phyloP scores from a whole-genome alignment of 2,329 filamentous ascomycete genomes.

The Phoma sp. region DNA sequence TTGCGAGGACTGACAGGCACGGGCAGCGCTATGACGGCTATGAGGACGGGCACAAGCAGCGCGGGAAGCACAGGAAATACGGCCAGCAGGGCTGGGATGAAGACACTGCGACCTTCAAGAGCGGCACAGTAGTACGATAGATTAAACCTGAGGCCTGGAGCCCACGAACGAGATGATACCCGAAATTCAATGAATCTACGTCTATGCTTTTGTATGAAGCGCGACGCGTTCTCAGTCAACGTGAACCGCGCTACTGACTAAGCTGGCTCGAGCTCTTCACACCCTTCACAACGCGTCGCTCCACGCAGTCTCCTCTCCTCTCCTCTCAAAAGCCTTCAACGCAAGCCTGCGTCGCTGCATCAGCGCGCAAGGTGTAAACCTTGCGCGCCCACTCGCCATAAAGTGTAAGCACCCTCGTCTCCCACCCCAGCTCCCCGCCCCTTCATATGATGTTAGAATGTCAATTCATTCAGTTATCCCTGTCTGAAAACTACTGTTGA shows the following conservation, averaged over 20 bases:
- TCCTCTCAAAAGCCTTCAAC: not conserved
- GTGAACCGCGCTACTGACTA: conserved; percentile 1
- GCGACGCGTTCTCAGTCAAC: not conserved
- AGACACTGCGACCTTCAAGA: conserved; percentile 56
- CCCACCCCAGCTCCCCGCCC: not conserved
- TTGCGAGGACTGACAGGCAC: not conserved
- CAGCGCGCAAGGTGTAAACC: not conserved
- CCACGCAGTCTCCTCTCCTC: not conserved
- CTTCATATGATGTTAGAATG: conserved; percentile 14
- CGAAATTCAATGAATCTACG: not conserved
- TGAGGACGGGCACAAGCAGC: conserved; percentile 4
- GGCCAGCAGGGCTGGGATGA: conserved; percentile 46
- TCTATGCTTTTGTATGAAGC: too few species aligned
- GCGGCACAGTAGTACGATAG: conserved; percentile 64
- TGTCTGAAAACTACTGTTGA: conserved; percentile 18
- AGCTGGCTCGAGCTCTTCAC: conserved; percentile 11
- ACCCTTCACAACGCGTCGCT: conserved; percentile 2
- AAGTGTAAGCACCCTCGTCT: not conserved
- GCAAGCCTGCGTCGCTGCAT: not conserved
- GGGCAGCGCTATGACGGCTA: not conserved
- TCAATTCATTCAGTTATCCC: conserved; percentile 17
- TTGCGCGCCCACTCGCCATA: not conserved
- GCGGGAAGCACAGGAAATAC: conserved; percentile 29
- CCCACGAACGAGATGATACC: not conserved
- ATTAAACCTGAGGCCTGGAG: not conserved